Evolutionary conservation across 1,284 basidiomycete species (phyloP), one percentile per base, ranked within the genome.

Genomic region (Entoloma clypeatum): DNA sequence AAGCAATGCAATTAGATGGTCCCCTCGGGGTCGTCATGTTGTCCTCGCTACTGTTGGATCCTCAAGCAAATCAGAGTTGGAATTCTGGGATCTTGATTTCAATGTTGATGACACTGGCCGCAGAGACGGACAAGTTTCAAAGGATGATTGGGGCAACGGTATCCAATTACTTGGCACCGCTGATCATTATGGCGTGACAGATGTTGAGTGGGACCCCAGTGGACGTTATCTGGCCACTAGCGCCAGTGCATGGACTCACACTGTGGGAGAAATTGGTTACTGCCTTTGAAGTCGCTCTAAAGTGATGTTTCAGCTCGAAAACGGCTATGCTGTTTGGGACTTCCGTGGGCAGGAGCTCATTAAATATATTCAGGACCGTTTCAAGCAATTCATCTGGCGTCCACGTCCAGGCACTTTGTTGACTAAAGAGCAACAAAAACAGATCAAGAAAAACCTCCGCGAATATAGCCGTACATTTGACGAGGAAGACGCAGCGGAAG

Each of bases 331-430:
- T 8, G 82, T 99, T 51, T 99, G 95, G 94, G 94, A 98, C 68
- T 98, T 98, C 77, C 88, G 87, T 46, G 96, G 96, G 18, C 84
- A 90, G 59, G 91, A 96, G 65, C 75, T 97, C 32, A 75, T 85
- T 58, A 94, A 94, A 66, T 80, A 87, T 47, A 81, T 93, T 47
- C 74, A 88, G 50, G 96, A 99, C 61, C 84, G 88, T 47, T 99
- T 99, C 79, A 99, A 99, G 74, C 96, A 99, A 66, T 93, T 99
- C 67, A 76, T 98, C 44, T 99, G 96, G 96, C 85, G 96, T 25
- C 94, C 95, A 27, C 84, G 96, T 17, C 93, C 96, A 3, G 78
- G 82, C 23, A 87, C 92, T 5, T 69, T 99, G 41, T 75, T 99
- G 42, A 75, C 79, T 46, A 93, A 89, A 63, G 92, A 97, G 44